A percentile compares a stretch with the other conserved stretches of the same genome.
phyloP scores from a whole-genome alignment of 257 asterid genomes.

The Paraleonurus japonicus region DNA sequence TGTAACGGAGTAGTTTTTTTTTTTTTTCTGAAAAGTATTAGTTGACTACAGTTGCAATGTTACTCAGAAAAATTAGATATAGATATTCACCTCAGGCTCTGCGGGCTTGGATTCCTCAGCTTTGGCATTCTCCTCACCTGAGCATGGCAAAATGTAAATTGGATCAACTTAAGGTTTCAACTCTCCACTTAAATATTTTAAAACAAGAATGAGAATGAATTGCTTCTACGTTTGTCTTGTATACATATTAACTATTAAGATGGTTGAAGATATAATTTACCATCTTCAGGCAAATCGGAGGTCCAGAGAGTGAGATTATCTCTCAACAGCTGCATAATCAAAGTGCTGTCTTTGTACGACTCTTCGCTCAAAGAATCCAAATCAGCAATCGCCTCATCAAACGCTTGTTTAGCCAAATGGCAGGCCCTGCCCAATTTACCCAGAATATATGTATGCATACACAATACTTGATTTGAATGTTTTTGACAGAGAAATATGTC shows the following conservation, averaged over 20 bases:
- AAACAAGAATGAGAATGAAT: background rate
- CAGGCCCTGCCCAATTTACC: constrained; percentile 59
- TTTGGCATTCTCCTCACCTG: constrained; percentile 65
- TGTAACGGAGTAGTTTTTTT: too few relatives aligned
- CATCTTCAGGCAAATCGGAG: constrained; percentile 85
- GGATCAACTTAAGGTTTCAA: background rate
- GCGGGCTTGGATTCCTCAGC: constrained; percentile 51
- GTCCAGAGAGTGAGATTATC: constrained; percentile 89
- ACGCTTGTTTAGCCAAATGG: constrained; percentile 84
- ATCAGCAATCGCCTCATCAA: constrained; percentile 78
- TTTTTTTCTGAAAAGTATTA: too few relatives aligned
- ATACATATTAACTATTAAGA: background rate
- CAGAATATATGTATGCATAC: background rate
- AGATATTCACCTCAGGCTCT: constrained; percentile 51
- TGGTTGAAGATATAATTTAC: constrained; percentile 27
- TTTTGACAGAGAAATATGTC: background rate
- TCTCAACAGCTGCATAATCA: constrained; percentile 82
- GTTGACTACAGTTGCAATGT: too few relatives aligned
- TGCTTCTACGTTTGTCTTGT: background rate
- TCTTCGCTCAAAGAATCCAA: constrained; percentile 74
- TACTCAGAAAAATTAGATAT: too few relatives aligned
- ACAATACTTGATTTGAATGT: background rate
- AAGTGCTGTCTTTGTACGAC: constrained; percentile 78
- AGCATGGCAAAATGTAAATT: background rate
- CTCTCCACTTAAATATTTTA: background rate